Evolutionary conservation across 768 basidiomycete genomes (phyloP), one percentile per base, ranked within the genome.

Genomic region (Termitomyces sp.): DNA sequence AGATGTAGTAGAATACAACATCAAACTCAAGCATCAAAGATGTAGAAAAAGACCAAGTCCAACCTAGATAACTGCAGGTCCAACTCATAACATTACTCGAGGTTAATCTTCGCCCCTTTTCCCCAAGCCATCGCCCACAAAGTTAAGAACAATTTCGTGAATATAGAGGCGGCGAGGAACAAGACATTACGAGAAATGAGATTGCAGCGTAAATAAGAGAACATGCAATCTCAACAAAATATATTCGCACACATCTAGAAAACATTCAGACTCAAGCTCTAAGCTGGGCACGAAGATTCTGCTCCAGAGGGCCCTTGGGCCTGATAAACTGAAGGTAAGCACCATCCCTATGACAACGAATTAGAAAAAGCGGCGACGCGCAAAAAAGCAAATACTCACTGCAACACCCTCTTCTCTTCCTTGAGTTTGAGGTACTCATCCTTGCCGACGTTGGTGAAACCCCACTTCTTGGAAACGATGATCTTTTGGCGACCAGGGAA

Each of bases 401-500:
- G 88, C 65, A 94, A 69, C 64, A 96, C 90, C 71, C 83, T 82
- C 81, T 93, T 93, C 42, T 93, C 88, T 66, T 85, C 84, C 82
- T 96, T 95, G 63, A 95, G 78, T 74, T 84, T 85, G 67, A 81
- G 65, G 72, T 97, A 98, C 45, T 95, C 93, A 63, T 83, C 86
- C 72, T 93, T 87, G 70, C 85, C 83, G 56, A 98, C 93, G 64
- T 89, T 88, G 42, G 97, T 99, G 79, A 99, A 98, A 58, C 95
- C 95, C 94, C 97, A 98, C 83, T 96, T 97, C 83, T 93, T 93
- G 55, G 88, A 92, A 63, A 93, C 80, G 62, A 95, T 94, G 71
- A 96, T 94, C 84, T 96, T 96, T 80, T 96, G 93, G 68, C 93
- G 85, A 55, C 93, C 93, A n/a, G 93, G 91, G 88, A 94, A 96